Base-by-base conservation (phyloP, 31 red algal genomes). In the Endocladia muricata region DNA sequence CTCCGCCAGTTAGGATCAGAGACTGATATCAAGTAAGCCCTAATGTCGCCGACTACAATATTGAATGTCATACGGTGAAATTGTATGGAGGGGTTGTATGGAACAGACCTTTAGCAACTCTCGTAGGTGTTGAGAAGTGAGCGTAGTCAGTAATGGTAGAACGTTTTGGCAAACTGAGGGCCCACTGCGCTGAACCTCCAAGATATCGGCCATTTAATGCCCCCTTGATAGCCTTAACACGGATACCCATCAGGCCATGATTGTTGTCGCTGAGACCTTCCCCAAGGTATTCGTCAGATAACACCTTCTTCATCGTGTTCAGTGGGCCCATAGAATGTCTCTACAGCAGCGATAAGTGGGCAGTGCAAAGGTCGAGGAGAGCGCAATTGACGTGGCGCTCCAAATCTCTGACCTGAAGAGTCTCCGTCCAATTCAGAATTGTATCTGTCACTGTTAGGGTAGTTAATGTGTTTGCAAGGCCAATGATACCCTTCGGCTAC, bases 201-300 rank as follows among this genome's bases (percentile, higher is more conserved):
- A 25, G 58, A 21, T 62, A 15, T 0, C 19, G 11, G 19, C 19
- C 44, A 19, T 19, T 19, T 13, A 25, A 0, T 25, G 28, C 9
- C 22, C 9, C 23, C 23, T 23, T 25, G 11, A 62, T 13, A 15
- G 9, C 28, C 22, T 11, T 0, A 11, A 13, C 23, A 19, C 23
- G 58, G 11, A 9, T 25, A 13, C 9, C 28, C 9, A 62, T 19
- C 19, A 25, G 28, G 68, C 41, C 22, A 0, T 69, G 68, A 9
- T 13, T 68, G 38, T 68, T 78, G 34, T 78, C 74, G 44, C 34
- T 78, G 8, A 78, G 61, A n/a, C 68, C 61, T 34, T 78, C 74
- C 11, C 0, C 74, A 41, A 78, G 28, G 8, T 8, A n/a, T 11
- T 55, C 74, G 31, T 78, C 0, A 32, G 22, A 69, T 13, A 34